These are phyloP conservation scores for Nicotiana obtusifolia DNA, from an alignment of 257 asterid species.

Conservation along the genomic window DNA sequence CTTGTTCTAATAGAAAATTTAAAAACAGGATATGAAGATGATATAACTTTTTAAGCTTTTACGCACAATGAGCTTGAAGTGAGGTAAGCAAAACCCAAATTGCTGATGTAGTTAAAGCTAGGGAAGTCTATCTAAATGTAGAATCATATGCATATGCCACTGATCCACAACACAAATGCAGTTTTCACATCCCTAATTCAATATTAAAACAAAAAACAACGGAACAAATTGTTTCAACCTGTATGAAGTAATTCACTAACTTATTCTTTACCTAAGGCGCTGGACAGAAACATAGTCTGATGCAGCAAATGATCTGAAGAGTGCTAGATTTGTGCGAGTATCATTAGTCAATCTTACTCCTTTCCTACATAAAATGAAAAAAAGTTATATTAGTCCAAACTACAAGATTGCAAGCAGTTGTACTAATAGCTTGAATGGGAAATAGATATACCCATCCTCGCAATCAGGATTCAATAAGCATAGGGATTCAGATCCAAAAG, in stretches of 20 bases:
- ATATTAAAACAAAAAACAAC: background rate
- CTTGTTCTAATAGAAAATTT: background rate
- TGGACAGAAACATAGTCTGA: conserved; percentile 89
- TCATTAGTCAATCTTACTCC: conserved; percentile 54
- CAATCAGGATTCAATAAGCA: conserved; percentile 58
- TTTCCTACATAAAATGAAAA: conserved; percentile 41
- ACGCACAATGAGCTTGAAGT: background rate
- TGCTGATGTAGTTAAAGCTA: background rate
- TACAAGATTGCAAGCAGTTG: background rate
- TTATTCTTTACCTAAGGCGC: conserved; percentile 61
- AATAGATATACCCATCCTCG: conserved; percentile 71
- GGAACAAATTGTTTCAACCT: background rate
- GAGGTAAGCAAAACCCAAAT: background rate
- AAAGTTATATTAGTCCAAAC: background rate
- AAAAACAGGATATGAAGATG: background rate
- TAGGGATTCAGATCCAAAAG: conserved; percentile 86
- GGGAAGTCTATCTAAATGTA: background rate
- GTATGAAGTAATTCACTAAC: background rate
- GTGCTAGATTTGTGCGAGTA: conserved; percentile 75
- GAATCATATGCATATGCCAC: background rate
- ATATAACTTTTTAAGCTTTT: background rate
- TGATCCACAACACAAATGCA: background rate
- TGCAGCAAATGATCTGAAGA: conserved; percentile 83
- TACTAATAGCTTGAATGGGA: background rate
- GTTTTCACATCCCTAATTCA: background rate